Evolutionary conservation across 257 asterid genomes (phyloP).

Genomic region (Solanum sitiens): DNA sequence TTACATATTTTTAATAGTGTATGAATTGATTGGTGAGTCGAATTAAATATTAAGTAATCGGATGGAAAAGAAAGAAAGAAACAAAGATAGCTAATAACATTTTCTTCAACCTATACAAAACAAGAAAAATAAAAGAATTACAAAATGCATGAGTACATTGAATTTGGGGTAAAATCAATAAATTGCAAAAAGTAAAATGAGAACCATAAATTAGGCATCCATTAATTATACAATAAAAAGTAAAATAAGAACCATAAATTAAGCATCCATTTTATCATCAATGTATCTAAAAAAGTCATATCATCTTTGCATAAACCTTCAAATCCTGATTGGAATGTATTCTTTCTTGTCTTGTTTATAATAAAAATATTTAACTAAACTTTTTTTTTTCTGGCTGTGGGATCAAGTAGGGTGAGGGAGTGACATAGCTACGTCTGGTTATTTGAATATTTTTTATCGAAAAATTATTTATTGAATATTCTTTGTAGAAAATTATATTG

Average conservation of each 20-base stretch:
- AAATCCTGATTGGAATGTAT: background rate
- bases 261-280: background rate
- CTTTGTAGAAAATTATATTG: too few relatives aligned
- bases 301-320: background rate
- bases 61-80: background rate
- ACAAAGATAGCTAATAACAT: background rate
- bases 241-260: too few relatives aligned
- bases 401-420: too few relatives aligned
- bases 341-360: too few relatives aligned
- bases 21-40: too few relatives aligned
- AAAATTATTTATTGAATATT: too few relatives aligned
- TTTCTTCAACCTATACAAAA: background rate
- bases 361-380: too few relatives aligned
- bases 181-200: background rate
- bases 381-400: too few relatives aligned
- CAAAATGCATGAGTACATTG: background rate
- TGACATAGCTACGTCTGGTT: background rate
- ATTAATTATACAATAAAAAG: background rate
- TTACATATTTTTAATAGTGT: too few relatives aligned
- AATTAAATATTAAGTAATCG: background rate
- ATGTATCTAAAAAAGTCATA: background rate
- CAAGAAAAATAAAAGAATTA: background rate
- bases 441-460: background rate
- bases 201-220: background rate
- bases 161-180: background rate